Evolutionary conservation across 23 red algal species (phyloP).

Genomic region (Gracilariopsis chorda): DNA sequence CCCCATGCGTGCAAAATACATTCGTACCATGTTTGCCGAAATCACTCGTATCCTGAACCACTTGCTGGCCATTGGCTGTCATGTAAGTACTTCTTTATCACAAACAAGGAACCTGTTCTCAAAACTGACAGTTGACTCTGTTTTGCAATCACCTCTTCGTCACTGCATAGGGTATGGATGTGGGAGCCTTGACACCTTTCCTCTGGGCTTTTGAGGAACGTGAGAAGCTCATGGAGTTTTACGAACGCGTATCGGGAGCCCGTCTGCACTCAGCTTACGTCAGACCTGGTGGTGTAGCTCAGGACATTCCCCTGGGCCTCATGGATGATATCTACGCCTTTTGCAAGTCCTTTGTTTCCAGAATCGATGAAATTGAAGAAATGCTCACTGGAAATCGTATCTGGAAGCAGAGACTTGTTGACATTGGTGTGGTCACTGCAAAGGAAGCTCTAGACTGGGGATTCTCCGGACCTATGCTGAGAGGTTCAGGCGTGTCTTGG

Average conservation of each 20-base stretch:
- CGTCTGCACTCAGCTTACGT: slow-evolving; percentile 95
- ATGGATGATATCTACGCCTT: slow-evolving; percentile 98
- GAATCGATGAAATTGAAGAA: slow-evolving; percentile 99
- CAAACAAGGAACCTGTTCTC: background rate
- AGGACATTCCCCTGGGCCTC: slow-evolving; percentile 95
- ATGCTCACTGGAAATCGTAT: slow-evolving; percentile 99
- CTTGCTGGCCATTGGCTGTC: slow-evolving; percentile 90
- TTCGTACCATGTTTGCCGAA: slow-evolving; percentile 94
- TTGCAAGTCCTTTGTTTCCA: slow-evolving; percentile 81
- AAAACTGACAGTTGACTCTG: too few species aligned
- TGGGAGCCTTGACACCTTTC: slow-evolving; percentile 97
- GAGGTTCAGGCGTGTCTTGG: slow-evolving; percentile 90
- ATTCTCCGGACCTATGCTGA: slow-evolving; percentile 97
- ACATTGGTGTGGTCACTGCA: slow-evolving; percentile 94
- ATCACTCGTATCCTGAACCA: slow-evolving; percentile 99
- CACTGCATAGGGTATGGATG: slow-evolving; percentile 93
- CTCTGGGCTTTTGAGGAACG: slow-evolving; percentile 99
- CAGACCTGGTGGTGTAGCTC: slow-evolving; percentile 90
- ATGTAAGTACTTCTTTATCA: slow-evolving; percentile 57
- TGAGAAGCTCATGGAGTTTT: slow-evolving; percentile 99
- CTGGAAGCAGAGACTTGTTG: slow-evolving; percentile 98
- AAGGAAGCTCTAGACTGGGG: slow-evolving; percentile 93
- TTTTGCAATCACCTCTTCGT: too few species aligned
- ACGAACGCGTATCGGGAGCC: slow-evolving; percentile 95
- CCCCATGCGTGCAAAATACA: slow-evolving; percentile 94